Conservation (phyloP, 1,284 basidiomycete species). For the Rugosomyces carneus region DNA sequence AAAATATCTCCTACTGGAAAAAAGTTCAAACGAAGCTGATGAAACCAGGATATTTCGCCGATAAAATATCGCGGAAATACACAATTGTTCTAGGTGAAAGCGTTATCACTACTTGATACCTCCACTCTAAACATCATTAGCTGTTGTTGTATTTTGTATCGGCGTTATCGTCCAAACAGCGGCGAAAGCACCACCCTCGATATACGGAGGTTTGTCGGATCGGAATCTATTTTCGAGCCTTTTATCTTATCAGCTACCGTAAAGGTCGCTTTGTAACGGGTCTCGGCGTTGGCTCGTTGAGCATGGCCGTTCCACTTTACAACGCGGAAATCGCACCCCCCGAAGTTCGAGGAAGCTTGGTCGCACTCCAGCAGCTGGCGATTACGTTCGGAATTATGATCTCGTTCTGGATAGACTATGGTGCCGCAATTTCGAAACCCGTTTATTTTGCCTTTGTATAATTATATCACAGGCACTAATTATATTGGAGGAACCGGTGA, state of each 20-base stretch:
- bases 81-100: constrained; percentile 57
- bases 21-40: constrained; percentile 2
- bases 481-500: constrained; percentile 14
- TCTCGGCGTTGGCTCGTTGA: constrained; percentile 73
- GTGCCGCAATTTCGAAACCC: too few species aligned
- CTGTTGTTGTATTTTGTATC: constrained; percentile 60
- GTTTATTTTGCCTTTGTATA: neutral
- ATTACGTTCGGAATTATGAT: constrained; percentile 16
- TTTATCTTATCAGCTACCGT: neutral
- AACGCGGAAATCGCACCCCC: constrained; percentile 16
- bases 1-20: neutral
- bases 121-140: constrained; percentile 24
- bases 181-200: constrained; percentile 49
- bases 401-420: constrained; percentile 81
- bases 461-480: constrained; percentile 15
- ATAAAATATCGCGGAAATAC: constrained; percentile 65
- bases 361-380: constrained; percentile 16
- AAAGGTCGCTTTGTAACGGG: constrained; percentile 69
- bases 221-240: neutral
- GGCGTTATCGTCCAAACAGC: constrained; percentile 65
- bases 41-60: constrained; percentile 58
- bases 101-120: neutral
- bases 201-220: constrained; percentile 49
- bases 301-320: constrained; percentile 65
- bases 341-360: constrained; percentile 49